phyloP scores from a whole-genome alignment of 192 early-diverging fungal genomes.

The Entomortierella chlamydospora region DNA sequence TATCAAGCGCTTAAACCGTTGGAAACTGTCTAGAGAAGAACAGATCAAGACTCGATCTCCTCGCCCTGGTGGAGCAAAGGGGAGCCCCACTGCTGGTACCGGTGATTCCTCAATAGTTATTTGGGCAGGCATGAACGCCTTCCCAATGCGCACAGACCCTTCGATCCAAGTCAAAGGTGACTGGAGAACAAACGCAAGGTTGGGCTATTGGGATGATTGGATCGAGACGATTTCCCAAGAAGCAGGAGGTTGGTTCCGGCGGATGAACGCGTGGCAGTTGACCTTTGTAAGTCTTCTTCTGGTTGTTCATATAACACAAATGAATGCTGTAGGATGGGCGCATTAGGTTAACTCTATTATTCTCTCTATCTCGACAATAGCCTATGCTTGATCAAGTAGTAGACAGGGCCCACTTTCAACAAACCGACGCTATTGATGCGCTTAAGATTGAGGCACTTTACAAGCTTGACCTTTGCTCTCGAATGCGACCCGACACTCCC shows the following conservation, averaged over 20 bases:
- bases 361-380: conserved; percentile 11
- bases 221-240: conserved; percentile 32
- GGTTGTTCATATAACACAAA: too few relatives aligned
- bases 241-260: conserved; percentile 31
- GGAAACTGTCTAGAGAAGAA: conserved; percentile 18
- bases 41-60: background rate
- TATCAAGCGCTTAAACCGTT: conserved; percentile 17
- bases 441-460: conserved; percentile 37
- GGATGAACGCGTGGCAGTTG: conserved; percentile 42
- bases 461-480: conserved; percentile 39
- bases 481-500: conserved; percentile 4
- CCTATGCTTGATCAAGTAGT: conserved; percentile 35
- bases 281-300: conserved; percentile 43
- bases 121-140: conserved; percentile 47
- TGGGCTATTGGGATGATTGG: conserved; percentile 47
- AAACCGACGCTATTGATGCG: conserved; percentile 42
- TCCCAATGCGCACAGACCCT: conserved; percentile 32
- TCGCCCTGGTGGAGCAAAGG: background rate
- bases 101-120: conserved; percentile 16
- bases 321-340: too few relatives aligned
- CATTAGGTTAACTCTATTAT: background rate
- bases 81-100: conserved; percentile 1
- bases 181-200: conserved; percentile 37
- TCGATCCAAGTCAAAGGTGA: conserved; percentile 31
- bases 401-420: conserved; percentile 35